Base-by-base conservation (phyloP, 768 basidiomycete genomes). In the Coprinopsis cinerea region DNA sequence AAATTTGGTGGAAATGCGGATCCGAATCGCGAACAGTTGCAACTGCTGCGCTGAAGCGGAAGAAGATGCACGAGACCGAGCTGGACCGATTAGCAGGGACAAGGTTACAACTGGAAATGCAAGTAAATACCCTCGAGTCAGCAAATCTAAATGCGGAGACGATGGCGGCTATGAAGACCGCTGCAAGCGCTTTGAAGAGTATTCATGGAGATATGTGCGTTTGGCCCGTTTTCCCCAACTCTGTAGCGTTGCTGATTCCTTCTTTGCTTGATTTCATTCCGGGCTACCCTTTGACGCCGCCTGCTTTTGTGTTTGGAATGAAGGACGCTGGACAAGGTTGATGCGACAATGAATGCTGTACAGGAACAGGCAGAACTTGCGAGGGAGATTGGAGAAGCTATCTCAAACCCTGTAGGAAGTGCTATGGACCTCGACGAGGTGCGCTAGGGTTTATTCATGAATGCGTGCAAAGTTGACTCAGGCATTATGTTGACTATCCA, bases 141-240 rank as follows among this genome's bases (percentile, higher is more conserved):
- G 96, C 96, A 37, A 98, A 97, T 72, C 78, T 98, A 67, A 98
- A 99, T 65, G 85, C 88, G 61, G 93, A 97, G 76, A 97, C 93
- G 13, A 92, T 99, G 88, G 74, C 80, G 18, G 93, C 89, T 23
- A 96, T 99, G 90, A 96, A 93, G 86, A 88, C 88, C 67, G 95
- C 89, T 30, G 79, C 92, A 0, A 83, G 85, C 53, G 96, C 88
- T 23, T 79, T 98, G 66, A 86, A 85, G 67, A 77, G 80, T 42
- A 96, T 98, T 47, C 95, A 98, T 58, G 83, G 84, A 39, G 82
- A 83, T 61, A 75, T 96, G 94, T 96, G 54, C 64, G 92, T 83
- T 23, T 2, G 2, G 25, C 18, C 32, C 18, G 11, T 4, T 44
- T n/a, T n/a, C n/a, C n/a, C n/a, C n/a, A n/a, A n/a, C n/a, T n/a